Evolutionary conservation across 1,139 yeast genomes (phyloP).

Genomic region (Meyerozyma carpophila): DNA sequence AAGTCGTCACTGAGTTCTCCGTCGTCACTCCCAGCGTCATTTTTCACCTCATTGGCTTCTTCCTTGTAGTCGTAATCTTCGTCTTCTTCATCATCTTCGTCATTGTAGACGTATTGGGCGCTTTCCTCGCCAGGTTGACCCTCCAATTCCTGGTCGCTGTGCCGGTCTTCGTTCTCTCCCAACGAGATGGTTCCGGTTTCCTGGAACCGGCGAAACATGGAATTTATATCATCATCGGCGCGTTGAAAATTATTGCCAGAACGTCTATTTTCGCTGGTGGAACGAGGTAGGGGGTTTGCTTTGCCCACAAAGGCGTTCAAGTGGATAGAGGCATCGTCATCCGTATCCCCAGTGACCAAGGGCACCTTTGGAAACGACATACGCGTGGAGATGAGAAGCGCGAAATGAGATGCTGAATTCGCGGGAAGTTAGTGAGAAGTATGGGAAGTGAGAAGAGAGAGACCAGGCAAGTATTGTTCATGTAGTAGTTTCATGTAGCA

Average conservation of each 20-base stretch:
- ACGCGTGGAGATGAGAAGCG: neutral
- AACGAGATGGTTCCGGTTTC: conserved; percentile 4
- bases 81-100: conserved; percentile 7
- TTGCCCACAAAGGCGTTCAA: conserved; percentile 34
- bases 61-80: conserved; percentile 7
- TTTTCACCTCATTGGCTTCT: neutral
- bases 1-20: neutral
- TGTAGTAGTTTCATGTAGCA: no score
- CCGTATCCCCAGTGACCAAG: conserved; percentile 34
- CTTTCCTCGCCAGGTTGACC: neutral
- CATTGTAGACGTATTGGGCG: neutral
- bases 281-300: conserved; percentile 26
- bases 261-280: neutral
- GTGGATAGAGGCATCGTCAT: conserved; percentile 42
- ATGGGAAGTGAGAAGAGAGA: neutral
- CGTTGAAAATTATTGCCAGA: neutral
- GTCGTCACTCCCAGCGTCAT: neutral
- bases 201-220: conserved; percentile 7
- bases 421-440: neutral
- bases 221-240: conserved; percentile 9
- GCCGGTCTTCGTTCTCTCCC: neutral
- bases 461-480: no score
- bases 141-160: neutral
- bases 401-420: neutral
- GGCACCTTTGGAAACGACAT: conserved; percentile 31